Percentiles rank a stretch among this genome's conserved stretches.
These are phyloP conservation scores for Lipomyces lipofer DNA, from an alignment of 805 yeast species.

Conservation along the genomic window DNA sequence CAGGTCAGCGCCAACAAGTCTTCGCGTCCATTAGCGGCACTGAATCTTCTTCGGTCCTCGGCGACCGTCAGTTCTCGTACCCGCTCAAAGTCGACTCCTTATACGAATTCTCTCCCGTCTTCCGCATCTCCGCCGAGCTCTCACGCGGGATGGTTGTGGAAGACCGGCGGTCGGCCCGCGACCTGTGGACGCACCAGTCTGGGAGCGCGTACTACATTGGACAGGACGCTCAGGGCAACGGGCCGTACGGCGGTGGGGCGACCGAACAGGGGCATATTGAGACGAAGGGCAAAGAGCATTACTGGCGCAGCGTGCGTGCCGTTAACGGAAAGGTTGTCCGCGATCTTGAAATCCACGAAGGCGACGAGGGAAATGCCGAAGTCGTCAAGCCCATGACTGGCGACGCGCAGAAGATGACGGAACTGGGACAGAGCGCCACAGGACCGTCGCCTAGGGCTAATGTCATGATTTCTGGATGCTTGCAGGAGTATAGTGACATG, in stretches of 20 bases:
- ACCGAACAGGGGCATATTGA: constrained; percentile 23
- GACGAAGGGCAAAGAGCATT: constrained; percentile 5
- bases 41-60: constrained; percentile 6
- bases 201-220: constrained; percentile 24
- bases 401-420: no score
- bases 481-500: constrained; percentile 10
- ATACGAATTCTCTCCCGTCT: constrained; percentile 17
- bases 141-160: constrained; percentile 14
- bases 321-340: constrained; percentile 24
- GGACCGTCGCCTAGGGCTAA: not conserved
- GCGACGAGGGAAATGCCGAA: not conserved
- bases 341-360: constrained; percentile 16
- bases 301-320: constrained; percentile 29
- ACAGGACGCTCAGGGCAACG: constrained; percentile 18
- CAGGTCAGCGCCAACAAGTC: constrained; percentile 20
- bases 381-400: no score
- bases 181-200: constrained; percentile 26
- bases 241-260: constrained; percentile 29
- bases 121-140: constrained; percentile 18
- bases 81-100: constrained; percentile 19
- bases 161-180: not conserved
- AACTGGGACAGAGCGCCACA: not conserved
- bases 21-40: constrained; percentile 1
- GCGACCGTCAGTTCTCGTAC: constrained; percentile 8
- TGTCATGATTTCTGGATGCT: constrained; percentile 9